Base-by-base conservation (phyloP, 495 filamentous ascomycete genomes). In the Penicillium verhagenii region DNA sequence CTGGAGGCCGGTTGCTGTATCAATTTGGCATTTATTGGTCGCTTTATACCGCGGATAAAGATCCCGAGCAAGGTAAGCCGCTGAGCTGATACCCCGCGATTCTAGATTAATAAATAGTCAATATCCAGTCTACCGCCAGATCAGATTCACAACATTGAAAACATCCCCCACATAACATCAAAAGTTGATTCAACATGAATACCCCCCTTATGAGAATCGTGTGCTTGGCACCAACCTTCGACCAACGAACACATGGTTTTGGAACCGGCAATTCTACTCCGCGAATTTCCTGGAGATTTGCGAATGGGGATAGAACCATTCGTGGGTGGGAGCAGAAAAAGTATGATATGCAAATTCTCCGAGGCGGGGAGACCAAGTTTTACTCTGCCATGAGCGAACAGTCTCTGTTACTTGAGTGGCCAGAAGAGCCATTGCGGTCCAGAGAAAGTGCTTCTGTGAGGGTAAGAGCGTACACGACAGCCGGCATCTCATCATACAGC, bases 331-430 rank as follows among this genome's bases (percentile, higher is more conserved):
- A 13, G 21, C 54, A 57, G 20, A 14, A 10, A 14, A 18, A 25
- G 5, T 57, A 57, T 29, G 54, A 57, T 1, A 16, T 57, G n/a
- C n/a, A 57, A 35, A 46, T 57, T 37, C 18, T 19, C 16, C 38
- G 38, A 19, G 16, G 37, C 35, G 54, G 21, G 14, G 19, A 8
- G 20, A 26, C 23, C 6, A 18, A 46, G 28, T 19, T 19, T 23
- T 47, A 45, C 37, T 16, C 20, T 2, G n/a, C 45, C 13, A 20
- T 39, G 35, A 45, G 47, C 24, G 20, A 29, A n/a, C 23, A 52
- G 14, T 52, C 48, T 11, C 39, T 57, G 6, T 49, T 52, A 14
- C 35, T 57, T 19, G 48, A 39, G 7, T 57, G 54, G 54, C 54
- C 54, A 8, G 44, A 49, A 11, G n/a, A 26, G 16, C 38, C 48